Base-by-base conservation (phyloP, 441 rosid genomes). In the Brassica hybrid region DNA sequence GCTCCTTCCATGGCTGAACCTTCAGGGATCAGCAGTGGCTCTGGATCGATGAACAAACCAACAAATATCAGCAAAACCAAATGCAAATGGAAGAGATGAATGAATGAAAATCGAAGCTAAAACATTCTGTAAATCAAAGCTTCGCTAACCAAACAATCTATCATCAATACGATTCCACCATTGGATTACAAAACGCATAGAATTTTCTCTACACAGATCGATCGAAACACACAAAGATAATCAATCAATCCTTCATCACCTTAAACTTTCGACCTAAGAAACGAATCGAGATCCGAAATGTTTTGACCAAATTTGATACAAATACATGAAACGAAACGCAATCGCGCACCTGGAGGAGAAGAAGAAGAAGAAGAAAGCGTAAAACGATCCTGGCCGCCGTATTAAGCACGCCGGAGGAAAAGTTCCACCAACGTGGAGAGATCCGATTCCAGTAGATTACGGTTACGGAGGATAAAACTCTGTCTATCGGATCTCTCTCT, bases 1-100 rank as follows among this genome's bases (percentile, higher is more conserved):
- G 78, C 71, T 76, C 62, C 84, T 62, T 78, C 89, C 97, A 89
- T 91, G 34, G 69, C 87, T 83, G 80, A 30, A 74, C 76, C 36
- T 69, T 73, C 16, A 71, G 48, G 50, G 72, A 62, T 66, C 81
- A 70, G 76, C 56, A 48, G 38, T 69, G 73, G 69, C 66, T 69
- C 56, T n/a, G 8, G 12, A 77, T 58, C 74, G 8, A 50, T 7
- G 41, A 34, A 34, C 41, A 34, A 34, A 34, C 41, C 2, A 34
- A 34, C 0, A 34, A 34, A 23, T n/a, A 54, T 50, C 0, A 34
- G n/a, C n/a, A 13, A 45, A 43, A 7, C 18, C 7, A 50, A 12
- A 50, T 48, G 17, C 17, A 48, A 48, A 48, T n/a, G 54, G 41
- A 34, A 7, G 11, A 34, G 41, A 0, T 27, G 30, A 32, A 32